These are phyloP conservation scores for Aspergillus hiratsukae DNA, from an alignment of 2,329 filamentous ascomycete species.

Conservation along the genomic window DNA sequence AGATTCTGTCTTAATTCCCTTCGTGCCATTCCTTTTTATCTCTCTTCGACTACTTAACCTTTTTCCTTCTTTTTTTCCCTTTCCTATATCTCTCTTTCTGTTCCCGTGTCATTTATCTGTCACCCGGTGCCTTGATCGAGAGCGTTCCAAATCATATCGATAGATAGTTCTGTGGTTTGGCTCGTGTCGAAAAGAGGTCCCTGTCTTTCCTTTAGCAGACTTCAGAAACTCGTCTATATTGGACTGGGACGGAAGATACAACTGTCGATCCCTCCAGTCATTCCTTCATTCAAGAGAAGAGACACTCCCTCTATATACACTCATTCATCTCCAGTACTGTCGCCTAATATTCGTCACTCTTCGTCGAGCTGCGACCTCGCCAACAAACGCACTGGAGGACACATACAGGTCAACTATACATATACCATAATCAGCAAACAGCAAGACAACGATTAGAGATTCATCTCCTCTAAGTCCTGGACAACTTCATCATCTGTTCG, in stretches of 20 bases:
- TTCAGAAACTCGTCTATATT: background rate
- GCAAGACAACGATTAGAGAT: background rate
- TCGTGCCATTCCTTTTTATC: slow-evolving; percentile 23
- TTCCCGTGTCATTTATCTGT: slow-evolving; percentile 1
- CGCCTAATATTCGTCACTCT: slow-evolving; percentile 5
- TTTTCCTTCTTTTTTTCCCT: slow-evolving; percentile 13
- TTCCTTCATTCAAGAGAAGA: slow-evolving; percentile 29
- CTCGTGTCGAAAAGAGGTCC: slow-evolving; percentile 25
- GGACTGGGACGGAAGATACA: background rate
- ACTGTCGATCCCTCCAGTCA: slow-evolving; percentile 27
- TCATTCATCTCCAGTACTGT: slow-evolving; percentile 12
- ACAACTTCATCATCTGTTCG: slow-evolving; percentile 4
- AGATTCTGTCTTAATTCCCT: slow-evolving; percentile 12
- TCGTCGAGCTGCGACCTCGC: background rate
- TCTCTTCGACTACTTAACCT: slow-evolving; percentile 12
- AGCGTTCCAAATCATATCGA: slow-evolving; percentile 11
- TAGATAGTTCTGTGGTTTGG: slow-evolving; percentile 12
- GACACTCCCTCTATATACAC: slow-evolving; percentile 25
- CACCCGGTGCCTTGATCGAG: slow-evolving; percentile 23
- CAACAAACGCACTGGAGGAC: background rate
- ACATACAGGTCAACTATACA: background rate
- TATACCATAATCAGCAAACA: background rate
- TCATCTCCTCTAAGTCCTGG: background rate
- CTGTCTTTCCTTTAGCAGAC: slow-evolving; percentile 31
- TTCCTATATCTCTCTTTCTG: slow-evolving; percentile 2